A percentile compares a stretch with the other conserved stretches of the same genome.
phyloP scores from a whole-genome alignment of 2,329 filamentous ascomycete species.

The Allantophomopsis cytisporea region DNA sequence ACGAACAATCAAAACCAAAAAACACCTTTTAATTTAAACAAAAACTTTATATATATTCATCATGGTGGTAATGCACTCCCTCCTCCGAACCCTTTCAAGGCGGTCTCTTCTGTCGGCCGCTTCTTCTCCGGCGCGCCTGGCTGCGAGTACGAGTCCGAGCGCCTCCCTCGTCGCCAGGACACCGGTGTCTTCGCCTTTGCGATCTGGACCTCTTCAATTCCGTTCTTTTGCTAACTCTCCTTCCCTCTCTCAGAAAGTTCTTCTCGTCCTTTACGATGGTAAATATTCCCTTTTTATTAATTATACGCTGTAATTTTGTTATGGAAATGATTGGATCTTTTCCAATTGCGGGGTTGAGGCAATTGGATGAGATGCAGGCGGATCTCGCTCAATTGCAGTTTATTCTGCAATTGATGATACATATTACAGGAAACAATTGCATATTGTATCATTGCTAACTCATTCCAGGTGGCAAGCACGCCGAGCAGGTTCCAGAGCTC shows the following conservation, averaged over 20 bases:
- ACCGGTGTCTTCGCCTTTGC: neutral
- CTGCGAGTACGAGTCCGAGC: neutral
- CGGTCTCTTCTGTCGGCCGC: neutral
- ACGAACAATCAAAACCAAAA: neutral
- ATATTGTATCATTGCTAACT: neutral
- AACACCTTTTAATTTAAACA: neutral
- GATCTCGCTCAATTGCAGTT: too few relatives aligned
- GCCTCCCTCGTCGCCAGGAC: neutral
- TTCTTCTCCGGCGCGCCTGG: neutral
- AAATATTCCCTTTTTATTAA: constrained; percentile 25
- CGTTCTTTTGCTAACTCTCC: constrained; percentile 18
- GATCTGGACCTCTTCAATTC: constrained; percentile 1
- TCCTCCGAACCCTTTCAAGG: neutral
- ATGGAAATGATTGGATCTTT: too few relatives aligned
- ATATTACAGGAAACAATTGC: neutral
- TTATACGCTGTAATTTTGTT: too few relatives aligned
- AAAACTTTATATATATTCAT: neutral
- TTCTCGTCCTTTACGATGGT: constrained; percentile 86
- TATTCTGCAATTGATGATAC: neutral
- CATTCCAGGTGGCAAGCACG: constrained; percentile 58
- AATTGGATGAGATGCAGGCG: too few relatives aligned
- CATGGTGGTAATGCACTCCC: neutral
- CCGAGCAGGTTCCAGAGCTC: constrained; percentile 69
- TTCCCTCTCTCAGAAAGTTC: constrained; percentile 70
- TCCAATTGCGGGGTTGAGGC: too few relatives aligned